A percentile compares a stretch with the other conserved stretches of the same genome.
Evolutionary conservation across 352 stramenopile genomes (phyloP).

Genomic region (Peronospora belbahrii): DNA sequence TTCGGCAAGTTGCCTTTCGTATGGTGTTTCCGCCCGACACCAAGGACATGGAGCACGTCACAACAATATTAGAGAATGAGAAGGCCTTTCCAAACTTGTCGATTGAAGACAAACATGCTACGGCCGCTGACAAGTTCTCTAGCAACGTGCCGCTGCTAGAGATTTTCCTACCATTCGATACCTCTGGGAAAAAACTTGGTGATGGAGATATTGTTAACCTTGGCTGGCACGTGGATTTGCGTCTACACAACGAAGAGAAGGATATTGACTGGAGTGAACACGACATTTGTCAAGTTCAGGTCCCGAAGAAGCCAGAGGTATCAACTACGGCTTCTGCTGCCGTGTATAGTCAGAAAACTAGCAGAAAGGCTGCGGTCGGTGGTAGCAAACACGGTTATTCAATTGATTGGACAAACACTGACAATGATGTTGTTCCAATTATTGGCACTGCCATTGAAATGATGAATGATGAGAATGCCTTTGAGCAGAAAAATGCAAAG

Average conservation of each 20-base stretch:
- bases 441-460: not conserved
- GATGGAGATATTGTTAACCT: constrained; percentile 46
- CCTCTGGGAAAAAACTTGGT: constrained; percentile 55
- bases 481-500: constrained; percentile 2
- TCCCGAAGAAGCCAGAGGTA: constrained; percentile 30
- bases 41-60: not conserved
- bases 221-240: constrained; percentile 39
- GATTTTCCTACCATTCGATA: constrained; percentile 61
- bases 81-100: not conserved
- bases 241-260: constrained; percentile 48
- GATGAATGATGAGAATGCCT: constrained; percentile 8
- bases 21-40: constrained; percentile 6
- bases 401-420: not conserved
- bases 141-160: constrained; percentile 30
- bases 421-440: constrained; percentile 5
- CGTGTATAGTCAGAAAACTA: constrained; percentile 6
- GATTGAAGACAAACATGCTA: not conserved
- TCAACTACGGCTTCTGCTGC: constrained; percentile 4
- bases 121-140: constrained; percentile 7
- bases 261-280: constrained; percentile 52
- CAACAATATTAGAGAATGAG: not conserved
- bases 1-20: constrained; percentile 52
- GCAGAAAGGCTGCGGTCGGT: constrained; percentile 1
- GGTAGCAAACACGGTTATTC: constrained; percentile 1
- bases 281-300: constrained; percentile 35